Conservation (phyloP, 768 basidiomycete genomes). For the Mrakia hoshinonis region DNA sequence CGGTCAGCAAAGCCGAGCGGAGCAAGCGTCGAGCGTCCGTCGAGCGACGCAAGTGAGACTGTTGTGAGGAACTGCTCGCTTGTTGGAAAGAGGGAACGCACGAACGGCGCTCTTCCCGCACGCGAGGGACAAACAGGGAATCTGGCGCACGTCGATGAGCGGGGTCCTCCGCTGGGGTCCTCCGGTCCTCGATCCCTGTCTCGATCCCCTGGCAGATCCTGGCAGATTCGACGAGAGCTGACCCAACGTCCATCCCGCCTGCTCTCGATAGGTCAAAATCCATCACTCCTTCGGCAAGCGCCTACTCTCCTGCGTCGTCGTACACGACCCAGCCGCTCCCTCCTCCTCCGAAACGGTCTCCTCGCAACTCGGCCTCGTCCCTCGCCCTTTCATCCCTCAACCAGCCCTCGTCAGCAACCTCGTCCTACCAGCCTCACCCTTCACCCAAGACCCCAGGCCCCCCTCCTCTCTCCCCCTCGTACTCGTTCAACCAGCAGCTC, state of each 20-base stretch:
- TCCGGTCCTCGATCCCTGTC: too few species aligned
- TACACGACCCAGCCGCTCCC: not conserved
- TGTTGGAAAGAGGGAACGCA: too few species aligned
- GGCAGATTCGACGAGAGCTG: not conserved
- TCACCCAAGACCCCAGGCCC: not conserved
- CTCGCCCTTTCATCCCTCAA: constrained; percentile 1
- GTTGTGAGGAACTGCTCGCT: too few species aligned
- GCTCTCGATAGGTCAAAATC: not conserved
- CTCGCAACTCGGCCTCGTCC: constrained; percentile 1
- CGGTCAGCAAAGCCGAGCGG: too few species aligned
- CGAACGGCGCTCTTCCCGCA: too few species aligned
- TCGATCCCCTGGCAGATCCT: too few species aligned
- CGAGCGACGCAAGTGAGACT: too few species aligned
- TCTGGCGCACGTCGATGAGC: too few species aligned
- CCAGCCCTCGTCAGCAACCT: not conserved
- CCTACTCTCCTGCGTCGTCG: not conserved
- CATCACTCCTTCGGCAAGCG: not conserved
- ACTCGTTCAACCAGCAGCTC: not conserved
- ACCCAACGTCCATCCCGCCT: not conserved
- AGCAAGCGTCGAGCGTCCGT: too few species aligned
- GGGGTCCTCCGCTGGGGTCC: too few species aligned
- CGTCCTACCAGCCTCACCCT: not conserved
- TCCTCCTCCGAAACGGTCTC: not conserved
- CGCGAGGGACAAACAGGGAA: too few species aligned
- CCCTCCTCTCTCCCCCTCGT: not conserved